Evolutionary conservation across 768 basidiomycete genomes (phyloP).

Genomic region (Megacollybia marginata): DNA sequence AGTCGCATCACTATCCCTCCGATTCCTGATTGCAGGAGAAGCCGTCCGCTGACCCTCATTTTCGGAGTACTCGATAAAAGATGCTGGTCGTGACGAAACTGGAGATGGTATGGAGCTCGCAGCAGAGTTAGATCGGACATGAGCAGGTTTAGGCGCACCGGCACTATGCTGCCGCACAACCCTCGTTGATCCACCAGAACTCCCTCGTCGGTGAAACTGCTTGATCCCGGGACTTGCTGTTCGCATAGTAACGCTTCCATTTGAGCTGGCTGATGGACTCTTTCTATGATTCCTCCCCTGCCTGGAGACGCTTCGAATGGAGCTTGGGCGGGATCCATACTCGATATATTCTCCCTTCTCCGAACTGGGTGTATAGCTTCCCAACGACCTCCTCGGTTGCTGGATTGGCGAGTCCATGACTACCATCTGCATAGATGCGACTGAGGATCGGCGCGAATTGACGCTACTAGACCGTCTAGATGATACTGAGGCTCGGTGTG

Average conservation of each 20-base stretch:
- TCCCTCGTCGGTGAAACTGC: constrained; percentile 69
- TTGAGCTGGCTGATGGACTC: constrained; percentile 72
- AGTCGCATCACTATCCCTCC: constrained; percentile 1
- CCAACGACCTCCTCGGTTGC: constrained; percentile 63
- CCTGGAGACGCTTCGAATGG: constrained; percentile 71
- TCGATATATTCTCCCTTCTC: constrained; percentile 59
- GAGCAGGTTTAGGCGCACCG: constrained; percentile 25
- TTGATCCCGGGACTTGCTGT: constrained; percentile 68
- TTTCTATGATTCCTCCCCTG: constrained; percentile 52
- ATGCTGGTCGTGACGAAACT: constrained; percentile 69
- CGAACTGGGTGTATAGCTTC: constrained; percentile 81
- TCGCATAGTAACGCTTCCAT: constrained; percentile 57
- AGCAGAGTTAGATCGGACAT: constrained; percentile 68
- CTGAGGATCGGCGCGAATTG: constrained; percentile 71
- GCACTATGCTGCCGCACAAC: constrained; percentile 51
- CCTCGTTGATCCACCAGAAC: constrained; percentile 78
- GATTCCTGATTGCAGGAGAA: constrained; percentile 48
- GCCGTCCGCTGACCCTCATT: constrained; percentile 53
- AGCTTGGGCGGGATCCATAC: constrained; percentile 68
- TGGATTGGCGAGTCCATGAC: constrained; percentile 54
- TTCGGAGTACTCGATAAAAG: constrained; percentile 71
- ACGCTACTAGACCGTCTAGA: constrained; percentile 89
- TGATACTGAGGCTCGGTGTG: constrained; percentile 61
- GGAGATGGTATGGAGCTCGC: constrained; percentile 75
- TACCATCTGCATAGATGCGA: constrained; percentile 39